These are phyloP conservation scores for Garcia nutans DNA, from an alignment of 345 rosid genomes.

Conservation along the genomic window DNA sequence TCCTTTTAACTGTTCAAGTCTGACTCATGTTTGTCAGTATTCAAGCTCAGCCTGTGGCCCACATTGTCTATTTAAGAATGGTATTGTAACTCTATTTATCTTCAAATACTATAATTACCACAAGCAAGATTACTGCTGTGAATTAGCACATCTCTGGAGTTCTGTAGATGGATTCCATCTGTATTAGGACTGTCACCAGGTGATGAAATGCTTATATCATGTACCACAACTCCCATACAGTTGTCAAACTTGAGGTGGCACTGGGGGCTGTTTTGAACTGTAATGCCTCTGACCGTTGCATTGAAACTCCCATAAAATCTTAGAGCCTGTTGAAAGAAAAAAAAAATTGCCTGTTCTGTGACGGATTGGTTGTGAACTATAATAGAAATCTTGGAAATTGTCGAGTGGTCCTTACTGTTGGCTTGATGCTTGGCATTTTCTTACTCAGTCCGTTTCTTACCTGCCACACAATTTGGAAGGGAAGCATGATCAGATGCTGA, in stretches of 20 bases:
- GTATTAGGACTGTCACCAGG: conserved; percentile 97
- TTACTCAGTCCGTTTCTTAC: conserved; percentile 55
- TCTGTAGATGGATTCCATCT: conserved; percentile 93
- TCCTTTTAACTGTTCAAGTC: conserved; percentile 19
- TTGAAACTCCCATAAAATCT: conserved; percentile 93
- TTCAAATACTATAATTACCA: conserved; percentile 44
- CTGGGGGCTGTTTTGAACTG: conserved; percentile 90
- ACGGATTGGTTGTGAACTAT: conserved; percentile 10
- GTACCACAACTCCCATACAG: conserved; percentile 78
- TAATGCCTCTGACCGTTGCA: conserved; percentile 84
- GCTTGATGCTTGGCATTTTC: conserved; percentile 82
- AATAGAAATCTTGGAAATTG: conserved; percentile 5
- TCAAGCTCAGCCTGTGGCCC: conserved; percentile 23
- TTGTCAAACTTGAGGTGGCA: conserved; percentile 97
- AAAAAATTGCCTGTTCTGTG: conserved; percentile 8
- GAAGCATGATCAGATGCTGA: conserved; percentile 28
- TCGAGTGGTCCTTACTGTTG: conserved; percentile 64
- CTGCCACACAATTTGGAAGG: conserved; percentile 44
- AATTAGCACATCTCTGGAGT: conserved; percentile 77
- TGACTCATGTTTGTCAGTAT: conserved; percentile 21
- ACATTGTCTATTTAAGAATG: conserved; percentile 11
- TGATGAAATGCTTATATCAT: conserved; percentile 61
- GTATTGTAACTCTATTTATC: conserved; percentile 5
- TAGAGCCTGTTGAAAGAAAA: conserved; percentile 60
- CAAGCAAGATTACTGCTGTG: conserved; percentile 68